Base-by-base conservation (phyloP, 2,329 filamentous ascomycete species). In the Colletotrichum sp. region DNA sequence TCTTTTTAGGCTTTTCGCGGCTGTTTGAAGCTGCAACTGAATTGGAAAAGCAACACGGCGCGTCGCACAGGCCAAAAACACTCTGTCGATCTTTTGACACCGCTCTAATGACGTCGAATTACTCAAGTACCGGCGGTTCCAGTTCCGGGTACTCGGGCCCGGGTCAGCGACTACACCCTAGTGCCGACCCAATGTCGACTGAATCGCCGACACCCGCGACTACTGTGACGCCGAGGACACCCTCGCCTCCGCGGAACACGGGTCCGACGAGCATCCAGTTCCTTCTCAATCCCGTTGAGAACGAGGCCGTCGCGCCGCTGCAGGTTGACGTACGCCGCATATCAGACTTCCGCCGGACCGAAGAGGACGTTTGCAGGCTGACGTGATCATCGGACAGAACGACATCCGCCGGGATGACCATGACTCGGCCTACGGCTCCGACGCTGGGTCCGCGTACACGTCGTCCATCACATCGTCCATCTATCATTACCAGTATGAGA, bases 401-500 rank as follows among this genome's bases (percentile, higher is more conserved):
- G 74, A 69, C 16, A 30, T 26, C 76, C 8, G 77, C 78, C 26
- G 4, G 3, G 77, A 78, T 59, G 76, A 79, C 38, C 74, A 62
- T 26, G 84, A 85, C 76, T 86, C 84, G 18, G 80, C 83, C 16
- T 84, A 85, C 73, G 81, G 77, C 32, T 83, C 82, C 13, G 82
- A 84, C 8, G 73, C 75, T 30, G 82, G 78, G 3, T 81, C 81
- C 6, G 66, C 77, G n/a, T 80, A 80, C 68, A 85, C 83, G 0
- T 80, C 78, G 14, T 84, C 82, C 21, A 78, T 88, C 62, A 83
- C 84, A 5, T 88, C 86, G 13, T 87, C 86, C 73, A 84, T 88
- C 61, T 84, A 81, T 73, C 78, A 87, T 59, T 88, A 87, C 77
- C 81, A 84, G 36, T 87, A 86, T 77, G 86, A 89, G 71, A 85